Percentiles rank a stretch among this genome's conserved stretches.
phyloP scores from a whole-genome alignment of 768 basidiomycete species.

The Panellus pusillus region DNA sequence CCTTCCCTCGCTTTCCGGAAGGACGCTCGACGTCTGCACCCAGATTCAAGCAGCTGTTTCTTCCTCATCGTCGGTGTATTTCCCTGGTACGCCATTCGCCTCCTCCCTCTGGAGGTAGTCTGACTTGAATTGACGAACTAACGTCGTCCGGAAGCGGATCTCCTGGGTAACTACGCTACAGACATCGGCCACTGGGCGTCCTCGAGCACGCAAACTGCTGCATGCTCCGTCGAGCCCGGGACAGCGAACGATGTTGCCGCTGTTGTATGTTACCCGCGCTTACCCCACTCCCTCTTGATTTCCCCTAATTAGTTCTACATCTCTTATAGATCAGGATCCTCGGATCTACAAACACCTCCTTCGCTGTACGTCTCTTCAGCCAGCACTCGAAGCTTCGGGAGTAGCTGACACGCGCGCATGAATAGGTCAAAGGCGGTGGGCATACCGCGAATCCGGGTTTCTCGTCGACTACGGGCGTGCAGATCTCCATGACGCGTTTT shows the following conservation, averaged over 20 bases:
- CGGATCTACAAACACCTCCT: conserved; percentile 44
- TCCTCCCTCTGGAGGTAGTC: neutral
- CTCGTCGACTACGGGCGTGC: conserved; percentile 60
- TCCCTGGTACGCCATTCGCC: conserved; percentile 29
- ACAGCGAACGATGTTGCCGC: conserved; percentile 48
- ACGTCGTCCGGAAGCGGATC: neutral
- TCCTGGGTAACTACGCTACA: conserved; percentile 34
- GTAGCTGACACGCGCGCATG: too few relatives aligned
- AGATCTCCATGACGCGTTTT: conserved; percentile 56
- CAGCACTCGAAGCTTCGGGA: neutral
- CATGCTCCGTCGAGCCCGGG: conserved; percentile 61
- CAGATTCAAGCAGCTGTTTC: conserved; percentile 41
- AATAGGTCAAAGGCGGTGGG: conserved; percentile 63
- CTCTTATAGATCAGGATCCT: conserved; percentile 46
- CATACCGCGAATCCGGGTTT: conserved; percentile 56
- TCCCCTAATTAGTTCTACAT: neutral
- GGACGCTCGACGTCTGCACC: conserved; percentile 29
- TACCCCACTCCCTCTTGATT: neutral
- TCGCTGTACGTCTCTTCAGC: conserved; percentile 43
- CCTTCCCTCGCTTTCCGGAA: too few relatives aligned
- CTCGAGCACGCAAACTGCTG: conserved; percentile 45
- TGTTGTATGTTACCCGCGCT: conserved; percentile 40
- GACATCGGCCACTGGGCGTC: conserved; percentile 53
- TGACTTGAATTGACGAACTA: neutral
- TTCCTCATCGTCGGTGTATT: conserved; percentile 46